Percentiles rank a stretch among this genome's conserved stretches.
phyloP scores from a whole-genome alignment of 129 eudicot species.

The Flaveria ramosissima region DNA sequence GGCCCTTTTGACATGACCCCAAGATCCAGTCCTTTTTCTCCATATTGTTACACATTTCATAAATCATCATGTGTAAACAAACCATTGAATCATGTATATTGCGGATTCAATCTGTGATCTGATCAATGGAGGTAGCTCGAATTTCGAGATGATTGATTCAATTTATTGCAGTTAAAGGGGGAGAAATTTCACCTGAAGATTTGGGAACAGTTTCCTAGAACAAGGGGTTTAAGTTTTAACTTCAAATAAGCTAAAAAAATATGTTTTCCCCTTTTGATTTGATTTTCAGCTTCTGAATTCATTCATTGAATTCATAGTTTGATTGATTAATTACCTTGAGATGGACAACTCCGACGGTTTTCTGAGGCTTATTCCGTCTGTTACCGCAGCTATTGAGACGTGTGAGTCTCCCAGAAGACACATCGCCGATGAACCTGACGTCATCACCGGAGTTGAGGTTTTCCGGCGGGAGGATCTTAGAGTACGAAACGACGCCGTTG shows the following conservation, averaged over 20 bases:
- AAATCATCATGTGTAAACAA: background rate
- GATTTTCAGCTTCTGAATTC: background rate
- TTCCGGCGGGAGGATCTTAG: conserved; percentile 57
- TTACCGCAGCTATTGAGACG: conserved; percentile 43
- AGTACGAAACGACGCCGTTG: conserved; percentile 72
- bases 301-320: background rate
- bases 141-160: conserved; percentile 27
- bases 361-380: conserved; percentile 40
- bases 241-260: too few relatives aligned
- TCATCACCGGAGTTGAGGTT: conserved; percentile 52
- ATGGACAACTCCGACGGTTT: conserved; percentile 59
- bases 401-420: conserved; percentile 31
- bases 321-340: conserved; percentile 52
- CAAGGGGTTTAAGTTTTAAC: background rate
- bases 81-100: background rate
- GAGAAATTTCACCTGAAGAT: conserved; percentile 25
- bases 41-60: conserved; percentile 1
- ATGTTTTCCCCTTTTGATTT: conserved; percentile 8
- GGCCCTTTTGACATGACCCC: conserved; percentile 14
- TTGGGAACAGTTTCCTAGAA: conserved; percentile 33
- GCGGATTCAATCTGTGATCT: conserved; percentile 16
- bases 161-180: background rate
- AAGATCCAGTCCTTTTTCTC: background rate
- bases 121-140: conserved; percentile 13
- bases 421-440: conserved; percentile 68